Evolutionary conservation across 306 rosid genomes (phyloP).

Genomic region (Prunus mume): DNA sequence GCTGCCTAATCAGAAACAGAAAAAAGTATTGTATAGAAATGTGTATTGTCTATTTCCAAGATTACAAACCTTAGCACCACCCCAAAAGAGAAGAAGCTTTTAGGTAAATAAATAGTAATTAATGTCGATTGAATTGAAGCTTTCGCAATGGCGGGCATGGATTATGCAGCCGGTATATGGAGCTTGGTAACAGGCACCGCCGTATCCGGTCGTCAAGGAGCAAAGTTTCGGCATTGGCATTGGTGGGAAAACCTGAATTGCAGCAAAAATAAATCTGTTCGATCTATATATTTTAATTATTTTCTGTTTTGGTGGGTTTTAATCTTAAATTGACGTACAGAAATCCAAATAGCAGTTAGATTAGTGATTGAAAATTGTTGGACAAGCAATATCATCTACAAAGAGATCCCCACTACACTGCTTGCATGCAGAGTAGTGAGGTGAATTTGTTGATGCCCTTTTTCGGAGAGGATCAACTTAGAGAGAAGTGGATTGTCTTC

Average conservation of each 20-base stretch:
- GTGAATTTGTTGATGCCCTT: too few relatives aligned
- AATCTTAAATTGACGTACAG: too few relatives aligned
- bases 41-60: background rate
- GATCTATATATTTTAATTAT: too few relatives aligned
- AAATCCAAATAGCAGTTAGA: too few relatives aligned
- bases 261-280: too few relatives aligned
- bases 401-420: too few relatives aligned
- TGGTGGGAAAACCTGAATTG: slow-evolving; percentile 23
- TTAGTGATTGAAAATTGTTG: too few relatives aligned
- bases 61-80: too few relatives aligned
- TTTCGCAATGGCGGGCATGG: slow-evolving; percentile 51
- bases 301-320: slow-evolving; percentile 1
- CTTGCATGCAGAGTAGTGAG: too few relatives aligned
- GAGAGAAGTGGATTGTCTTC: too few relatives aligned
- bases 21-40: background rate
- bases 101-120: background rate
- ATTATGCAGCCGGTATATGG: slow-evolving; percentile 26
- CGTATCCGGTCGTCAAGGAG: slow-evolving; percentile 10
- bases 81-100: background rate
- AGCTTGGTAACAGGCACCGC: background rate
- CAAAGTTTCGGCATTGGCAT: background rate
- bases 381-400: too few relatives aligned
- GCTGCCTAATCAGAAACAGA: background rate
- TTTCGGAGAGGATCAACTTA: too few relatives aligned
- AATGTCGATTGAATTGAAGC: slow-evolving; percentile 38